Evolutionary conservation across 306 rosid genomes (phyloP).

Genomic region (Luffa aegyptiaca): DNA sequence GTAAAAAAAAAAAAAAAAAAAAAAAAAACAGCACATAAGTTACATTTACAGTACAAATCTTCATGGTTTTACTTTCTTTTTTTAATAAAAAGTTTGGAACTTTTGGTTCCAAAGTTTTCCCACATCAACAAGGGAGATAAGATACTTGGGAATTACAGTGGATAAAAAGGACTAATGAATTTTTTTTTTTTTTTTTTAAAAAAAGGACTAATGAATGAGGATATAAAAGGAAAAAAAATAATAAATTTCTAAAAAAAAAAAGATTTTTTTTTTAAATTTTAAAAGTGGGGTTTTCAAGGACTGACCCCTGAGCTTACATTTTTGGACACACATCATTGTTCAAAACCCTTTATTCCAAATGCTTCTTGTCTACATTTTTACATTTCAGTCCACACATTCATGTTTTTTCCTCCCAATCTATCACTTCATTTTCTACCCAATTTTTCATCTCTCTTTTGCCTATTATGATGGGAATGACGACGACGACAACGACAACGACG

Average conservation of each 20-base stretch:
- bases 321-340: conserved; percentile 26
- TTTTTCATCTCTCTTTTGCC: not conserved
- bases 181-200: too few relatives aligned
- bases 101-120: not conserved
- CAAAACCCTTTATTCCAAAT: conserved; percentile 8
- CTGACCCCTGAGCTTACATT: conserved; percentile 18
- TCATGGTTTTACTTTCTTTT: not conserved
- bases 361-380: not conserved
- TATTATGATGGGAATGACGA: not conserved
- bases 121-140: not conserved
- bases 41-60: not conserved
- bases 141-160: not conserved
- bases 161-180: not conserved
- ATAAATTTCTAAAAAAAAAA: not conserved
- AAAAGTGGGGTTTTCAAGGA: not conserved
- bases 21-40: not conserved
- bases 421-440: not conserved
- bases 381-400: not conserved
- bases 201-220: not conserved
- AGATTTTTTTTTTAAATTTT: too few relatives aligned
- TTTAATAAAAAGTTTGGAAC: not conserved
- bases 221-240: not conserved
- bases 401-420: not conserved
- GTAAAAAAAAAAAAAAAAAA: not conserved
- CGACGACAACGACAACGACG: not conserved